Base-by-base conservation (phyloP, 169 alveolate species). In the Plasmodium blacklocki region DNA sequence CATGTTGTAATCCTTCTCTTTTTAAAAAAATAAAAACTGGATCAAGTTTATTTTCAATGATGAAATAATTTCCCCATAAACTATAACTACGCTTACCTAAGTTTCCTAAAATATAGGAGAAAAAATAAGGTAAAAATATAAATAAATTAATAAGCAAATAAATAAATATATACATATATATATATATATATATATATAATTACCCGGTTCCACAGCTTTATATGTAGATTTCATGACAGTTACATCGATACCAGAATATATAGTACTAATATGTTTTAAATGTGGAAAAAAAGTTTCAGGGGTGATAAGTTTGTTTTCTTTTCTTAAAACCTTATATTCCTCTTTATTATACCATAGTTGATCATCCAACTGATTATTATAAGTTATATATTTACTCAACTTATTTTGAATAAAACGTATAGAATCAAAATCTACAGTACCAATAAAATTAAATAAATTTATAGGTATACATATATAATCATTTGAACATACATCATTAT, bases 201-300 rank as follows among this genome's bases (percentile, higher is more conserved):
- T 80, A 80, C 90, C 90, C 3, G 90, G 90, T n/a, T 62, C 66
- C 26, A 80, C 60, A 12, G 90, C 90, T 62, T 71, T 80, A 39
- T 80, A 80, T n/a, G 73, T 80, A 12, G 90, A 80, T 47, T 80
- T 80, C 90, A 80, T 80, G 43, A 80, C 80, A 26, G 90, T 80
- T 43, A 80, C 73, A 60, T 80, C 90, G 15, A 80, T 80, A 18
- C 90, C 90, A 18, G 90, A 80, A 60, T 80, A 80, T 18, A 67
- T 80, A 0, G 90, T 80, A 19, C 56, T 39, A n/a, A 80, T 52
- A 50, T 66, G 90, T 62, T 68, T 80, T 60, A 80, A 56, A 56
- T 80, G 50, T 26, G 90, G 90, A n/a, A 80, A 80, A 67, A 80
- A 80, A 39, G 32, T 67, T 23, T 66, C 73, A 21, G 80, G 54